These are phyloP conservation scores for Eragrostis nindensis DNA, from an alignment of 176 grass and related monocot genomes.

Conservation along the genomic window DNA sequence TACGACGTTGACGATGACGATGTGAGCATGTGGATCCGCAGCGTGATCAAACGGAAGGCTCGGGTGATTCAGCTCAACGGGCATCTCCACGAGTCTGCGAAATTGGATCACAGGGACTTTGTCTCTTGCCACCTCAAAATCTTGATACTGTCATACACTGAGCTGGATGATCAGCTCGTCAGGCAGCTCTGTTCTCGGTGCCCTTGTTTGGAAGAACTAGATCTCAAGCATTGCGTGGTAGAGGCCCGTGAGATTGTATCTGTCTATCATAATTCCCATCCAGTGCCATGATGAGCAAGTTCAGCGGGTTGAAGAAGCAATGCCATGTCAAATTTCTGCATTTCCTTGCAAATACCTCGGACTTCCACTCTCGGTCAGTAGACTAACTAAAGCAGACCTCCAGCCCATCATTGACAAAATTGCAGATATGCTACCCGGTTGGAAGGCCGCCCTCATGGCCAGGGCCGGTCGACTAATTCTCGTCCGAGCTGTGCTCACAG, in stretches of 20 bases:
- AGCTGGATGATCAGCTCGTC: neutral
- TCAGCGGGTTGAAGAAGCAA: neutral
- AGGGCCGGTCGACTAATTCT: no score
- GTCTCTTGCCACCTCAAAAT: constrained; percentile 31
- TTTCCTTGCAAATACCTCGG: neutral
- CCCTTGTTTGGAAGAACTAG: constrained; percentile 36
- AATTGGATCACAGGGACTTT: neutral
- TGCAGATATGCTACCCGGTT: no score
- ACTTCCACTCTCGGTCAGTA: neutral
- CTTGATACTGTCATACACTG: constrained; percentile 9
- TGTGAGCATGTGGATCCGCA: constrained; percentile 12
- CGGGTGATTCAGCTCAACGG: constrained; percentile 30
- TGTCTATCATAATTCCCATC: neutral
- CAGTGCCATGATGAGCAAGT: neutral
- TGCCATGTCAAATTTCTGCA: neutral
- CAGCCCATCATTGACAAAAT: no score
- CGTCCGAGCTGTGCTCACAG: no score
- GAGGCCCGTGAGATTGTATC: neutral
- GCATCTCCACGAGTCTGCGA: neutral
- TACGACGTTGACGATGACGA: neutral
- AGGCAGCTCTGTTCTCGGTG: constrained; percentile 10
- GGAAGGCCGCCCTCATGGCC: no score
- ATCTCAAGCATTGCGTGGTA: constrained; percentile 3
- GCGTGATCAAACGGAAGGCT: neutral
- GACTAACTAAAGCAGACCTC: neutral